phyloP scores from a whole-genome alignment of 2,329 filamentous ascomycete species.

The Stachybotrys chlorohalonatus region DNA sequence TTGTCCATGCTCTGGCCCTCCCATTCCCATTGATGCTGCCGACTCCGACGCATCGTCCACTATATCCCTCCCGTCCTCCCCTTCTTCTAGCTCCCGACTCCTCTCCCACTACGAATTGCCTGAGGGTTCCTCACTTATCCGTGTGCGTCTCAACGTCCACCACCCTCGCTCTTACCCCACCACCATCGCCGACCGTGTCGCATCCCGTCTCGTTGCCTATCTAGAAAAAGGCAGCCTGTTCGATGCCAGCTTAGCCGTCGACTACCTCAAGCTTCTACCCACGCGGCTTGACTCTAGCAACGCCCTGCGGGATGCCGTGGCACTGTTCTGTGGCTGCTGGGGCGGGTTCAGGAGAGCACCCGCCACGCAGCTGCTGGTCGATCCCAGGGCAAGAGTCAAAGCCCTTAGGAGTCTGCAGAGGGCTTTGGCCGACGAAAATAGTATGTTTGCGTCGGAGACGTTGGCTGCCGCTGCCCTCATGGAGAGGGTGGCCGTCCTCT shows the following conservation, averaged over 20 bases:
- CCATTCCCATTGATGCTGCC: background rate
- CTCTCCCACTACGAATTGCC: conserved; percentile 1
- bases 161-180: background rate
- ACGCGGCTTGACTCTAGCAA: background rate
- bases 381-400: background rate
- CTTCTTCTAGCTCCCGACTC: background rate
- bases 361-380: background rate
- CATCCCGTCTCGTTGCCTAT: background rate
- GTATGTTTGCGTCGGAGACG: background rate
- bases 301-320: background rate
- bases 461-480: background rate
- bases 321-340: background rate
- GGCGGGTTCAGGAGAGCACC: background rate
- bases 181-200: conserved; percentile 1
- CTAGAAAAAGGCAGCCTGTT: background rate
- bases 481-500: background rate
- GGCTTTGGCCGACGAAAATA: background rate
- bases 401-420: background rate
- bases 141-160: conserved; percentile 5
- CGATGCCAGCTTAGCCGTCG: background rate
- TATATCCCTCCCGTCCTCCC: background rate
- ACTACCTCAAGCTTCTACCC: background rate
- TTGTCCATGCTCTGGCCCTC: conserved; percentile 1
- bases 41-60: background rate
- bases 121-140: conserved; percentile 4